Base-by-base conservation (phyloP, 805 yeast genomes). In the Sugiyamaella floridensis region DNA sequence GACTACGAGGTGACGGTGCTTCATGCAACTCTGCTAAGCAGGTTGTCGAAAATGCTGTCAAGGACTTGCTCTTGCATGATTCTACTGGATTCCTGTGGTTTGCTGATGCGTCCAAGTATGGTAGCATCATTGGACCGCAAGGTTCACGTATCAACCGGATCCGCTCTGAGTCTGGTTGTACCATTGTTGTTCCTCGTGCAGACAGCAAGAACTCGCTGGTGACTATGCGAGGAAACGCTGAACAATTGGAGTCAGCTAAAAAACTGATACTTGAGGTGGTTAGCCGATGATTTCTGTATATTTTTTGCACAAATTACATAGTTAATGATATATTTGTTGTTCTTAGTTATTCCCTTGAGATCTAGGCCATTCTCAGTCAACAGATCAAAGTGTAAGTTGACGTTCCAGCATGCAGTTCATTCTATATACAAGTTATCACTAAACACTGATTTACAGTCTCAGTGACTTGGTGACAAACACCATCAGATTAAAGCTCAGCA, bases 111-210 rank as follows among this genome's bases (percentile, higher is more conserved):
- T 63, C 69, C 26, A 65, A 66, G 45, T 84, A 85, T 67, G 77
- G 84, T 53, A 78, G 75, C 65, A 73, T 88, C 50, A 79, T 89
- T 57, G 96, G 96, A 8, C 81, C 88, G 14, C 83, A 80, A 59
- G 96, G 96, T 46, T 69, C 81, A 37, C 81, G 78, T 56, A 74
- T 88, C 63, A 80, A 77, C 61, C 70, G 71, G 58, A 76, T 87
- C 54, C 81, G 93, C 71, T 71, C 72, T 26, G 71, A 75, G 53
- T 73, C 85, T 18, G 80, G 78, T 16, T 75, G 85, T 40, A 74
- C 78, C 53, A 78, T 86, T 56, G 73, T 75, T 48, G 80, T 86
- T 51, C 95, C 93, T 59, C 80, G 80, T 67, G 70, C 71, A 45
- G 67, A 67, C 46, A 85, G 82, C 56, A 71, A 75, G 56, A 63